Evolutionary conservation across 164 flowering plant species (phyloP).

Genomic region (Santalum album): DNA sequence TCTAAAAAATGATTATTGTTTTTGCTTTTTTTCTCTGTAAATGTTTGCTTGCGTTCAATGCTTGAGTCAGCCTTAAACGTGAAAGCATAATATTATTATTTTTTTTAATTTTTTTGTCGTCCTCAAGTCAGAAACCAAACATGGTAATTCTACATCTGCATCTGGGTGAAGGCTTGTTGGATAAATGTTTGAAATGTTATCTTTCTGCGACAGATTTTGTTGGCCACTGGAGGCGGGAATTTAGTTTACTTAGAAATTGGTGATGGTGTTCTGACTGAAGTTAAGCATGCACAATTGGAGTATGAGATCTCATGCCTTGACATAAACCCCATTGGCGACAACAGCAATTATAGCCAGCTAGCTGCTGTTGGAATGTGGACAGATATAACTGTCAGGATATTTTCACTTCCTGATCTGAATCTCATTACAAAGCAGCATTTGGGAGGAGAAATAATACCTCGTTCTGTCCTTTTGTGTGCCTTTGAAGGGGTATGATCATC

Average conservation of each 20-base stretch:
- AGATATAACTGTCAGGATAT: conserved; percentile 82
- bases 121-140: too few relatives aligned
- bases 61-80: too few relatives aligned
- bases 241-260: conserved; percentile 83
- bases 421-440: conserved; percentile 72
- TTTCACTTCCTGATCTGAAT: conserved; percentile 76
- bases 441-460: conserved; percentile 97
- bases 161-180: too few relatives aligned
- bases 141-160: too few relatives aligned
- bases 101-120: too few relatives aligned
- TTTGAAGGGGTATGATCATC: conserved; percentile 82
- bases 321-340: conserved; percentile 89
- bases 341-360: conserved; percentile 59
- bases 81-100: too few relatives aligned
- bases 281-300: conserved; percentile 62
- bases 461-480: conserved; percentile 91
- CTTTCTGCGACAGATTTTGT: conserved; percentile 50
- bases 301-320: conserved; percentile 94
- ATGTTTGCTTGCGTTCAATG: too few relatives aligned
- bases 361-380: conserved; percentile 99
- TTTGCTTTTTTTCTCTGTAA: too few relatives aligned
- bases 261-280: conserved; percentile 60
- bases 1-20: too few relatives aligned
- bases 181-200: neutral
- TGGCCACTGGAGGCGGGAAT: conserved; percentile 94